Evolutionary conservation across 768 basidiomycete genomes (phyloP).

Genomic region (Pleurotus tuoliensis): DNA sequence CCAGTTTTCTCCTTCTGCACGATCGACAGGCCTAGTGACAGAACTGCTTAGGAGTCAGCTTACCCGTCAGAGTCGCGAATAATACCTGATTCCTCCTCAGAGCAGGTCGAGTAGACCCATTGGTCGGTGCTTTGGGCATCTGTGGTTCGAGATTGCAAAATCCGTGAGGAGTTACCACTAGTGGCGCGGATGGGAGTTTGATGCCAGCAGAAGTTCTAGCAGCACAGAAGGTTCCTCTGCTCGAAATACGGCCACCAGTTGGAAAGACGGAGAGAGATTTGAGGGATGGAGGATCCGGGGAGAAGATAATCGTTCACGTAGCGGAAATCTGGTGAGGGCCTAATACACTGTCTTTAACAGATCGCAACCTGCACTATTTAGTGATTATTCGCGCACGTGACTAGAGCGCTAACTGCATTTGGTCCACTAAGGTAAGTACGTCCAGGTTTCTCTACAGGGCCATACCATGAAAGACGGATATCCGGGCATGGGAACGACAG

Average conservation of each 20-base stretch:
- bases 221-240: too few relatives aligned
- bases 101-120: conserved; percentile 51
- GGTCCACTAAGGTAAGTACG: not conserved
- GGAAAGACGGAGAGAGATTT: not conserved
- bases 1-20: conserved; percentile 82
- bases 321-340: not conserved
- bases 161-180: too few relatives aligned
- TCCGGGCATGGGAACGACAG: not conserved
- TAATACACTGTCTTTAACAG: not conserved
- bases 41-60: conserved; percentile 8
- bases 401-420: not conserved
- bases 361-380: not conserved
- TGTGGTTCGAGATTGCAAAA: not conserved
- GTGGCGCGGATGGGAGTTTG: too few relatives aligned
- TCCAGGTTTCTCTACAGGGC: too few relatives aligned
- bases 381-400: not conserved
- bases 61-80: not conserved
- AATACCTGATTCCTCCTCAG: conserved; percentile 76
- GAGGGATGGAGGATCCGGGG: not conserved
- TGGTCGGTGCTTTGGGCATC: conserved; percentile 69
- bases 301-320: not conserved
- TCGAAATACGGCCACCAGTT: not conserved
- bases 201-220: too few relatives aligned
- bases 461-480: not conserved
- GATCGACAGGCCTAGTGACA: conserved; percentile 67